A percentile compares a stretch with the other conserved stretches of the same genome.
Evolutionary conservation across 139 green algal genomes (phyloP).

Genomic region (Pleodorina starrii): DNA sequence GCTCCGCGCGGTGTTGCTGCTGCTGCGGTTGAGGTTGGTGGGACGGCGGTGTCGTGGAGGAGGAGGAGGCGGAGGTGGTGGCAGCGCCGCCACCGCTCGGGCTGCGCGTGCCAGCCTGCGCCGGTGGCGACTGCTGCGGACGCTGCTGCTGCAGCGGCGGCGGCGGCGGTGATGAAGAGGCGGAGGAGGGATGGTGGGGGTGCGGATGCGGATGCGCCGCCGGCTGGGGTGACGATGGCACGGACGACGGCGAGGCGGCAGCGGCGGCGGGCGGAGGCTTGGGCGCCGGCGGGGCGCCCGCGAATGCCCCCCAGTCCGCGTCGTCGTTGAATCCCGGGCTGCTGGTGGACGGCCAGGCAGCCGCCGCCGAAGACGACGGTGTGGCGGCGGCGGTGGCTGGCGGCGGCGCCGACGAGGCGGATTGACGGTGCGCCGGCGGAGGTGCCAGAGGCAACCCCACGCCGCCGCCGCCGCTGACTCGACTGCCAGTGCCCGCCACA

Average conservation of each 20-base stretch:
- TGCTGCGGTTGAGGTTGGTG: not conserved
- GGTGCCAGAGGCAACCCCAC: not conserved
- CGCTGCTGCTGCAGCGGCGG: not conserved
- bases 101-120: not conserved
- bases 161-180: not conserved
- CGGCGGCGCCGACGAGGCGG: not conserved
- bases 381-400: too few species aligned
- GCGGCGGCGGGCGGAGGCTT: too few species aligned
- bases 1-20: constrained; percentile 10
- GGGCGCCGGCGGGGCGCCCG: not conserved
- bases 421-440: not conserved
- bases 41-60: too few species aligned
- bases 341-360: not conserved
- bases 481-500: not conserved
- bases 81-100: not conserved
- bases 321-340: constrained; percentile 32
- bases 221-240: not conserved
- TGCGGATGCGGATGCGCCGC: not conserved
- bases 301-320: constrained; percentile 41
- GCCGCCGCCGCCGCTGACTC: not conserved
- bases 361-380: not conserved
- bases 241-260: not conserved
- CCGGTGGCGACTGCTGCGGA: not conserved
- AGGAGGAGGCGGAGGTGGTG: not conserved
- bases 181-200: not conserved